These are phyloP conservation scores for Lecanicillium sp. DNA, from an alignment of 2,329 filamentous ascomycete species.

Conservation along the genomic window DNA sequence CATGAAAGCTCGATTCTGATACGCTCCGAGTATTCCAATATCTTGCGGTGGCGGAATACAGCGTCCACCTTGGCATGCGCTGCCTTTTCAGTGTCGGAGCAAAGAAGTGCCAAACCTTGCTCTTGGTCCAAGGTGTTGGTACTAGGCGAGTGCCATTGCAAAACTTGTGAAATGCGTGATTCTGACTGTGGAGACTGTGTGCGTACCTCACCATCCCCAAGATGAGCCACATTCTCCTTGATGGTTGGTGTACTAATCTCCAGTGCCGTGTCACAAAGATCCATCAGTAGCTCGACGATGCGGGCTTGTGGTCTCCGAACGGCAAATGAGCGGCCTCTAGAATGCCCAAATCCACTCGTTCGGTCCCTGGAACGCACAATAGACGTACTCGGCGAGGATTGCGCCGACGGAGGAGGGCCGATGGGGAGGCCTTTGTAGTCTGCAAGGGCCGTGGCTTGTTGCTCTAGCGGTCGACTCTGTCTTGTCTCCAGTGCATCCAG, in stretches of 20 bases:
- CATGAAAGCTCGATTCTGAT: conserved; percentile 91
- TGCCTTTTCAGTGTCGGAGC: conserved; percentile 77
- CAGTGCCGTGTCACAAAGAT: conserved; percentile 89
- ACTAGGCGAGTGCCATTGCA: conserved; percentile 94
- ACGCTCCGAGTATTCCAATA: conserved; percentile 91
- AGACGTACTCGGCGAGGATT: conserved; percentile 62
- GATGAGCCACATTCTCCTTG: conserved; percentile 66
- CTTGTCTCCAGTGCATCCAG: conserved; percentile 83
- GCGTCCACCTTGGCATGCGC: conserved; percentile 88
- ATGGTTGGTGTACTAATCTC: conserved; percentile 92
- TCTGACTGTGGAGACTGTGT: conserved; percentile 96
- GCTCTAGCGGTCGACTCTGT: conserved; percentile 52
- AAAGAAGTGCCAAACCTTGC: conserved; percentile 79
- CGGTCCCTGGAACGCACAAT: conserved; percentile 66
- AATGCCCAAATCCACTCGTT: conserved; percentile 70
- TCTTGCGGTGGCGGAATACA: conserved; percentile 81
- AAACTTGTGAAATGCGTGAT: conserved; percentile 83
- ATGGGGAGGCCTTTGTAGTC: conserved; percentile 88
- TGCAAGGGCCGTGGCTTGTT: conserved; percentile 45
- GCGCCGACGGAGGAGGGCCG: conserved; percentile 63
- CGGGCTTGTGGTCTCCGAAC: conserved; percentile 81
- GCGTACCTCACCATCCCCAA: conserved; percentile 64
- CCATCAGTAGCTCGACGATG: conserved; percentile 89
- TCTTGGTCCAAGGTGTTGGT: conserved; percentile 89
- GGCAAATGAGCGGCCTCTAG: conserved; percentile 79